Percentiles rank a stretch among this genome's conserved stretches.
These are phyloP conservation scores for Rhinocladiella similis DNA, from an alignment of 2,329 filamentous ascomycete genomes.

Conservation along the genomic window DNA sequence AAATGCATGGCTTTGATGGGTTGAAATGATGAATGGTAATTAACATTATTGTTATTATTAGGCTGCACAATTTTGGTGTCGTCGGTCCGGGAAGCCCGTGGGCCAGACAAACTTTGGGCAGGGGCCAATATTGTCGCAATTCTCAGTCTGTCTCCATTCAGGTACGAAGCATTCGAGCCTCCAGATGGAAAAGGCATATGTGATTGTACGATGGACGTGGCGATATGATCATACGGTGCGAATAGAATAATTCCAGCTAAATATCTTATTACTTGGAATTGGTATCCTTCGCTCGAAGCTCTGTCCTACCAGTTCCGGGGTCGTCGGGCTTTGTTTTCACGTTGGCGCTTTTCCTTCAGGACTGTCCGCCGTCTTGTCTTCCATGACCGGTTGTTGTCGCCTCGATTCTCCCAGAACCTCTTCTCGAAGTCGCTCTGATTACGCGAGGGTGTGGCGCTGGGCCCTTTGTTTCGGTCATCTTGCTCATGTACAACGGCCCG, in stretches of 20 bases:
- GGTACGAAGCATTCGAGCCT: neutral
- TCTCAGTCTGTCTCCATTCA: too few relatives aligned
- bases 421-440: slow-evolving; percentile 60
- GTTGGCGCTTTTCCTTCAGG: slow-evolving; percentile 60
- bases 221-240: neutral
- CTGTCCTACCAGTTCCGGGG: slow-evolving; percentile 24
- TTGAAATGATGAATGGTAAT: too few relatives aligned
- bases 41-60: neutral
- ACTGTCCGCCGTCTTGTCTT: slow-evolving; percentile 59
- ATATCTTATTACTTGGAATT: too few relatives aligned
- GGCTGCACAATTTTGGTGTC: neutral
- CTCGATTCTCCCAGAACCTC: slow-evolving; percentile 59
- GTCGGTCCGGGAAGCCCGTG: too few relatives aligned
- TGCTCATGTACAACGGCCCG: slow-evolving; percentile 15
- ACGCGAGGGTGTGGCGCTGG: slow-evolving; percentile 6
- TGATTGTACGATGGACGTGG: neutral
- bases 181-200: neutral
- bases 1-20: neutral
- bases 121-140: neutral
- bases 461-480: slow-evolving; percentile 1
- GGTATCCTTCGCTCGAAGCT: neutral
- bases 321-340: slow-evolving; percentile 52
- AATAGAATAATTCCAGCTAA: too few relatives aligned
- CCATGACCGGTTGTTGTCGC: slow-evolving; percentile 52
- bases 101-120: too few relatives aligned